Base-by-base conservation (phyloP, 2,329 filamentous ascomycete species). In the Ophiostoma pallidulum region DNA sequence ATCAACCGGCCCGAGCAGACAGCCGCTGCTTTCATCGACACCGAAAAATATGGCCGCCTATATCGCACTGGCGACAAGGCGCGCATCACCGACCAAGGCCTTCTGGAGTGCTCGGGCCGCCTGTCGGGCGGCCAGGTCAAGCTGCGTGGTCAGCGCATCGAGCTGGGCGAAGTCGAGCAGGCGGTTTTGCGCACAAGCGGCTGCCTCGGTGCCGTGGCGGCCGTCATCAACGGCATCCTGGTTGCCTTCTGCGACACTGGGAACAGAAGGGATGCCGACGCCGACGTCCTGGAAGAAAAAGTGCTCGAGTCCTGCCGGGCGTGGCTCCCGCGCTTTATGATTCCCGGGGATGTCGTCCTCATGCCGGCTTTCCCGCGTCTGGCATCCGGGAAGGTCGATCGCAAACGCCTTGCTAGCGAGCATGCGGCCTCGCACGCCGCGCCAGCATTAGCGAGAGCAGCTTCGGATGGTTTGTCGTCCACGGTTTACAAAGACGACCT, bases 21-120 rank as follows among this genome's bases (percentile, higher is more conserved):
- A 0, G 66, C 70, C 1, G 68, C 73, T 16, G 81, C 80, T 0
- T 96, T 95, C 58, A 67, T 95, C 13, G 60, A 79, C 0, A 79
- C 82, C 22, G 66, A 36, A 3, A 12, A 43, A 29, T 82, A 80
- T 59, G 89, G 86, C 4, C 71, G 73, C 4, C 67, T 94, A 0
- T 96, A 96, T 62, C 76, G 86, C 26, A 95, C 89, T 0, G 89
- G 89, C 0, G 90, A 96, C 63, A 87, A 84, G 59, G 90, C 85
- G 4, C 74, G 77, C 19, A 72, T 94, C 41, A 72, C 75, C 2
- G 56, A 70, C 0, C 72, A 84, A 51, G 86, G 88, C 1, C 77
- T 73, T 0, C 70, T 96, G n/a, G 85, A 94, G 61, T 94, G 86
- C 58, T 72, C 90, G 29, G 90, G 90, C 0, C 81, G 90, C 10